Base-by-base conservation (phyloP, 352 stramenopile species). In the Pythium dissotocum region DNA sequence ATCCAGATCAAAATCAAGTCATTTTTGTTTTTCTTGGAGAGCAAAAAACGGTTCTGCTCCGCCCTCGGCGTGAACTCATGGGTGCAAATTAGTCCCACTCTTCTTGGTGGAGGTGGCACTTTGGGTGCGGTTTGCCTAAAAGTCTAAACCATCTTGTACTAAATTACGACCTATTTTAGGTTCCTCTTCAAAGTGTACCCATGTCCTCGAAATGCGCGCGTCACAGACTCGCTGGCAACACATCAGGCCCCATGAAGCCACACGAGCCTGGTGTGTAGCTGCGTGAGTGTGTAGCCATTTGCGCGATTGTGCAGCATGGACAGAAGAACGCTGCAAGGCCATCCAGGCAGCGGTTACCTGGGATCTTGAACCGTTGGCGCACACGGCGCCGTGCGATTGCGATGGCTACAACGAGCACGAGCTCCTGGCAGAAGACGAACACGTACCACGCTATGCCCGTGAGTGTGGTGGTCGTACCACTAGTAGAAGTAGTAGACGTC, bases 271-370 rank as follows among this genome's bases (percentile, higher is more conserved):
- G 63, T 16, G 36, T 58, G 63, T 70, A 70, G 56, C 63, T 70
- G 38, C 63, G 63, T 18, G 63, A 44, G 48, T 70, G 63, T 2
- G 63, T 65, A 6, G 64, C 64, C 64, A 71, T 71, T 24, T 71
- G 64, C 26, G 64, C 64, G 48, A 71, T 61, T 24, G 64, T 30
- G 56, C 64, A 71, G 64, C 64, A 71, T 13, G 57, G 60, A 56
- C 70, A 77, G 54, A 56, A 77, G 33, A 40, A 61, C 57, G 70
- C 26, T 7, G 58, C 18, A n/a, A 63, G 21, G 36, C 38, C 57
- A 49, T 77, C 70, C 42, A 21, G 51, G 24, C 44, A 63, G 2
- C 16, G 8, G 26, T 53, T 66, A 1, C 70, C 70, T 6, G 60
- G 56, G 54, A 77, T 70, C 35, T 67, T 26, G 51, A 74, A 73